Conservation (phyloP, 208 protist genomes). For the Cochliopodium minus region DNA sequence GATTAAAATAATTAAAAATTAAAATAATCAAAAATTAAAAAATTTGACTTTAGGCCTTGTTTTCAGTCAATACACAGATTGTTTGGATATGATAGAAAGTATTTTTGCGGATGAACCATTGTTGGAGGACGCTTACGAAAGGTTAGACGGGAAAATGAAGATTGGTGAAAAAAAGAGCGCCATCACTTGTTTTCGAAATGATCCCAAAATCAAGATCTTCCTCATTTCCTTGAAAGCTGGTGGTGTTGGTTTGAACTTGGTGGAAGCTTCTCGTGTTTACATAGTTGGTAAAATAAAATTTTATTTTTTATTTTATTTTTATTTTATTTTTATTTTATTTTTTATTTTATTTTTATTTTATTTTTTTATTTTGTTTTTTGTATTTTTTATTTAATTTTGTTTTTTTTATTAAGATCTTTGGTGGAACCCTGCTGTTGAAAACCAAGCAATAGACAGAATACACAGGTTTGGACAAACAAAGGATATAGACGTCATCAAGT, state of each 20-base stretch:
- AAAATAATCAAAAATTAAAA: too few relatives aligned
- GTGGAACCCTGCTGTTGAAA: conserved; percentile 84
- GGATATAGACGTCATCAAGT: conserved; percentile 59
- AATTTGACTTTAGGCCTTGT: too few relatives aligned
- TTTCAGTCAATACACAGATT: too few relatives aligned
- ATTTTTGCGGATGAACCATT: too few relatives aligned
- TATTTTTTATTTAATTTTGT: conserved; percentile 6
- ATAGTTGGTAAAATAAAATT: conserved; percentile 46
- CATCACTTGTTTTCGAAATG: too few relatives aligned
- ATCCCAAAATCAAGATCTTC: conserved; percentile 31
- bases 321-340: conserved; percentile 5
- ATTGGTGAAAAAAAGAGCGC: too few relatives aligned
- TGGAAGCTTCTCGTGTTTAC: conserved; percentile 73
- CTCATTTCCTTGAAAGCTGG: conserved; percentile 80
- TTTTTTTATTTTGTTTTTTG: conserved; percentile 3
- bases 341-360: neutral
- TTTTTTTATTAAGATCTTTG: conserved; percentile 71
- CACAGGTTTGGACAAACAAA: conserved; percentile 80
- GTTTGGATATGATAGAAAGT: too few relatives aligned
- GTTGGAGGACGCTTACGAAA: too few relatives aligned
- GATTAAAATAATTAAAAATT: too few relatives aligned
- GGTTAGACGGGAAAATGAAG: too few relatives aligned
- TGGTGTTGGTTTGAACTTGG: conserved; percentile 89
- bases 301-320: conserved; percentile 22
- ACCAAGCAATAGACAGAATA: conserved; percentile 77